Base-by-base conservation (phyloP, 2,329 filamentous ascomycete genomes). In the Alternaria brassicae region DNA sequence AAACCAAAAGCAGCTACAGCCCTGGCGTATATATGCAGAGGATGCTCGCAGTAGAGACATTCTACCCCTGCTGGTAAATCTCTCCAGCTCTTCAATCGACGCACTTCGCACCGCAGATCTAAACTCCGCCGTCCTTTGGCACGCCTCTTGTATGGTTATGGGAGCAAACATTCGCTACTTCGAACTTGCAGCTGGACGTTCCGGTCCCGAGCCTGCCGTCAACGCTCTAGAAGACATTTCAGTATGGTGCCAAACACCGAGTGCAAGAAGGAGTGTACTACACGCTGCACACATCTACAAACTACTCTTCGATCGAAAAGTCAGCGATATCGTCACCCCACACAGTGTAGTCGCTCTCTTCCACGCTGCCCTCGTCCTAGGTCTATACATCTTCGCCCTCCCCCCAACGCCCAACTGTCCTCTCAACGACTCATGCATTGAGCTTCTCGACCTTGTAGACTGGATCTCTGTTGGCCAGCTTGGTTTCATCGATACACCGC, bases 261-360 rank as follows among this genome's bases (percentile, higher is more conserved):
- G 82, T 8, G 82, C 83, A 17, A 72, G 83, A 47, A 72, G 83
- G 36, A 81, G 83, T 0, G 82, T 82, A 36, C 71, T 85, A 0
- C 83, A 85, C 60, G 83, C 83, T 4, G 82, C 82, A 0, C 83
- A 85, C 44, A 83, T 82, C 6, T 85, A 81, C 70, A 83, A 81
- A 59, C 68, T 81, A 8, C 81, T 85, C 66, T 79, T 78, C 17
- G 82, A 84, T 57, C 80, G 83, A 44, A 82, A 83, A 63, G 81
- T 83, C 2, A 83, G 81, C 0, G 83, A 85, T 52, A 81, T 83
- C 27, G 81, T 82, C 25, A 83, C 81, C 40, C 82, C 84, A 23
- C 82, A 84, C 61, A 82, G 81, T 7, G 79, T 82, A 2, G 78
- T 81, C 6, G 80, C 82, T 0, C 73, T 85, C 0, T 85, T 85